Base-by-base conservation (phyloP, 208 protist genomes). In the Trypanosoma platydactyli region DNA sequence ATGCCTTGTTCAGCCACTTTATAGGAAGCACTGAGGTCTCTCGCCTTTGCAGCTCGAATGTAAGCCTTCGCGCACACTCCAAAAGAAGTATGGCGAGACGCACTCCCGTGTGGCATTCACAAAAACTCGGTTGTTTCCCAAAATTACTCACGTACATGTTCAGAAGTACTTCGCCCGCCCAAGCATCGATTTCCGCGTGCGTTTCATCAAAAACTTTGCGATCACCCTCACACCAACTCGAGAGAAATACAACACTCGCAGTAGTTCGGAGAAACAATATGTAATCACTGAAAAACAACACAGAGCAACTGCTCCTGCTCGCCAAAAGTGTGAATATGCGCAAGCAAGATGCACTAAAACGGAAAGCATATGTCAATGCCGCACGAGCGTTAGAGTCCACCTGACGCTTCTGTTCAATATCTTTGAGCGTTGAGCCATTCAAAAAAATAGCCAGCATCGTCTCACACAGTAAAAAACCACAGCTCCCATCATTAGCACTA, bases 171-270 rank as follows among this genome's bases (percentile, higher is more conserved):
- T 56, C 24, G 25, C 4, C 13, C 41, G 44, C 22, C 45, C 27
- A 55, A 16, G 18, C 56, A n/a, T 55, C 45, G 30, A 33, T n/a
- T 49, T 57, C 25, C n/a, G 38, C 16, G n/a, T 51, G 48, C 1
- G 15, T 22, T 15, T 51, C 60, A 44, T 55, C 12, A 25, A 24
- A 57, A 22, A 11, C 18, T 15, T 18, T 18, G 33, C 22, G 30
- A 35, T 74, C 54, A 18, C 44, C 57, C 54, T 74, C 68, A 63
- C 54, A 63, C 44, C 44, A 56, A 64, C 50, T 52, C 44, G 62
- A 33, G 1, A 74, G 46, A 33, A 74, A 50, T 15, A 68, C 45
- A 46, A 63, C 42, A 29, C 24, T 45, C 38, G 33, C 29, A 45
- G 27, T 33, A 1, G 53, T 40, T 38, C 41, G 59, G 2, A 74